Base-by-base conservation (phyloP, 2,329 filamentous ascomycete species). In the Trematosphaeria pertusa region DNA sequence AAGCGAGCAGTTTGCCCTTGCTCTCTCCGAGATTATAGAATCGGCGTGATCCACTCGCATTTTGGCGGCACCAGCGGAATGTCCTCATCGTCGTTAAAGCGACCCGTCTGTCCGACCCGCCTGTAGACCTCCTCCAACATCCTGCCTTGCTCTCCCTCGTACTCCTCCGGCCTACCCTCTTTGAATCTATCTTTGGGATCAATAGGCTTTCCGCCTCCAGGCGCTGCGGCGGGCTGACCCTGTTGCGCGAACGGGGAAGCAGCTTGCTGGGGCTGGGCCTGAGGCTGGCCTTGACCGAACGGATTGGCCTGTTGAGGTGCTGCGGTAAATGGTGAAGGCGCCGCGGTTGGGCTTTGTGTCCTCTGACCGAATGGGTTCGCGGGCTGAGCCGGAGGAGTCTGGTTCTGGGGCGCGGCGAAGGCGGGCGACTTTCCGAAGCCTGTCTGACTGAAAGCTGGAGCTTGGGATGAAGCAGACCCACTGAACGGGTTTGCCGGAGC, bases 21-120 rank as follows among this genome's bases (percentile, higher is more conserved):
- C n/a, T n/a, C n/a, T n/a, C n/a, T n/a, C n/a, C n/a, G n/a, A n/a
- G n/a, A n/a, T n/a, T n/a, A n/a, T n/a, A n/a, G n/a, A n/a, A n/a
- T n/a, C n/a, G n/a, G n/a, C n/a, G n/a, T n/a, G n/a, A 85, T 86
- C 78, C 86, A 93, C 63, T 93, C 90, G 51, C 84, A 79, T 71
- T 86, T 86, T 0, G 92, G 92, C 15, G 92, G 89, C 35, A 91
- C 74, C 58, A 87, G 80, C 0, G 92, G 92, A 75, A 96, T 87
- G 5, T 85, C 61, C 0, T 86, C 87, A 26, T 84, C 82, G 32
- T 82, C 84, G 32, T 81, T 78, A 69, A 96, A 96, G 22, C 69
- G 72, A 0, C 89, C 89, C 15, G 82, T 82, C 53, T 83, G 77
- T 35, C 80, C 75, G 65, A 91, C 85, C 34, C 80, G 77, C 48